Evolutionary conservation across 2,329 filamentous ascomycete genomes (phyloP), one percentile per base, ranked within the genome.

Genomic region (Zelopaecilomyces penicillatus): DNA sequence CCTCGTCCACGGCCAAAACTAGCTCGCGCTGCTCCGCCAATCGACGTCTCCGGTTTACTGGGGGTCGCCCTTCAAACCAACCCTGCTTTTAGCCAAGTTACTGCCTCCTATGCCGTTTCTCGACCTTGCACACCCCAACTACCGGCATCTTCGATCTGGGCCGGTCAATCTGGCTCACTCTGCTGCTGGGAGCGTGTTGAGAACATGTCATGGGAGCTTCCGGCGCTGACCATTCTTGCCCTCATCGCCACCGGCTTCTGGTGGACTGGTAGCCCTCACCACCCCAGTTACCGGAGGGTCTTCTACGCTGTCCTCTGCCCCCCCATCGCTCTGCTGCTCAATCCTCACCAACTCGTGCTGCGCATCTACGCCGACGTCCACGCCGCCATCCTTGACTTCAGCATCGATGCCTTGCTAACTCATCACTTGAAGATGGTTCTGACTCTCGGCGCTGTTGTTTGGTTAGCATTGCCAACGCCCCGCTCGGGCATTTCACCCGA

Each of bases 371-470:
- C 54, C 11, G 49, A 52, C 41, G 53, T 55, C 44, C 50, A 62
- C 50, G 53, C 60, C 52, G 54, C 56, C 48, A 57, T 69, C 51
- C 61, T 64, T 46, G 57, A 67, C 45, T 60, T 71, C 34, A 68
- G 63, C 43, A 64, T 76, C 48, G 69, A 75, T 60, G 63, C 67
- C 28, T 57, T 76, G 49, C 55, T 75, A 28, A 50, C 70, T 32
- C 64, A 69, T 46, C 69, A 78, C 64, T 68, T 71, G 47, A 76
- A 69, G 51, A 78, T 79, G 75, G 59, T 76, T 41, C 58, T 79
- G 47, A 75, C 71, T 37, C 67, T 75, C 37, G 66, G 69, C 46
- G 75, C 75, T 44, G 64, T 76, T 39, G 57, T 73, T 42, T 79
- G 75, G 75, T 79, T 34, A 35, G 46, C 12, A 26, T 11, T 37